Evolutionary conservation across 2,329 filamentous ascomycete genomes (phyloP).

Genomic region (Fusarium temperatum): DNA sequence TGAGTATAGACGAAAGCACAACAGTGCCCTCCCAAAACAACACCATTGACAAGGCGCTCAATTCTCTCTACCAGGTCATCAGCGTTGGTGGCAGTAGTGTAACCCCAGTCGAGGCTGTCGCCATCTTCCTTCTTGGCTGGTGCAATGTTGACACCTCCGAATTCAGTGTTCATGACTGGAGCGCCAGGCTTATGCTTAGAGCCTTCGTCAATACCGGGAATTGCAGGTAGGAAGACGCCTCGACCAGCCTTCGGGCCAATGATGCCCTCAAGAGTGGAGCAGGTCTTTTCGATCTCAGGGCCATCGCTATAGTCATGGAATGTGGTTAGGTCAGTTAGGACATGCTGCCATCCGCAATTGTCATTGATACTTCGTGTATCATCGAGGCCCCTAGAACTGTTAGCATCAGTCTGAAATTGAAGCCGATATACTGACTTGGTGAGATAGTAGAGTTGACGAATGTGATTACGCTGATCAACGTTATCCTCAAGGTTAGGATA

Average conservation of each 20-base stretch:
- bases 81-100: constrained; percentile 70
- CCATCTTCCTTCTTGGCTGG: constrained; percentile 51
- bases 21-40: constrained; percentile 64
- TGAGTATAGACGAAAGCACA: constrained; percentile 75
- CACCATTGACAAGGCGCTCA: constrained; percentile 65
- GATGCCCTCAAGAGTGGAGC: constrained; percentile 62
- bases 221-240: constrained; percentile 63
- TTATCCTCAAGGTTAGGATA: constrained; percentile 67
- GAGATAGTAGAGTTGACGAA: constrained; percentile 69
- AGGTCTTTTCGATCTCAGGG: constrained; percentile 63
- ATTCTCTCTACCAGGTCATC: constrained; percentile 67
- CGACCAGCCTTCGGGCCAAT: constrained; percentile 60
- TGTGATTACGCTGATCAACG: constrained; percentile 69
- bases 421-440: constrained; percentile 60
- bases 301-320: constrained; percentile 75
- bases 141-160: constrained; percentile 74
- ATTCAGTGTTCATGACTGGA: constrained; percentile 73
- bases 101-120: constrained; percentile 69
- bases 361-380: constrained; percentile 73
- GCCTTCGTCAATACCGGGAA: constrained; percentile 55
- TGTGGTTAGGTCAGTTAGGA: constrained; percentile 69
- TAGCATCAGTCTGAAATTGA: constrained; percentile 36
- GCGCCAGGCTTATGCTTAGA: constrained; percentile 61
- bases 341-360: constrained; percentile 78
- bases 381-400: constrained; percentile 58